A percentile compares a stretch with the other conserved stretches of the same genome.
These are phyloP conservation scores for Tolypocladium cylindrosporum DNA, from an alignment of 2,329 filamentous ascomycete species.

Conservation along the genomic window DNA sequence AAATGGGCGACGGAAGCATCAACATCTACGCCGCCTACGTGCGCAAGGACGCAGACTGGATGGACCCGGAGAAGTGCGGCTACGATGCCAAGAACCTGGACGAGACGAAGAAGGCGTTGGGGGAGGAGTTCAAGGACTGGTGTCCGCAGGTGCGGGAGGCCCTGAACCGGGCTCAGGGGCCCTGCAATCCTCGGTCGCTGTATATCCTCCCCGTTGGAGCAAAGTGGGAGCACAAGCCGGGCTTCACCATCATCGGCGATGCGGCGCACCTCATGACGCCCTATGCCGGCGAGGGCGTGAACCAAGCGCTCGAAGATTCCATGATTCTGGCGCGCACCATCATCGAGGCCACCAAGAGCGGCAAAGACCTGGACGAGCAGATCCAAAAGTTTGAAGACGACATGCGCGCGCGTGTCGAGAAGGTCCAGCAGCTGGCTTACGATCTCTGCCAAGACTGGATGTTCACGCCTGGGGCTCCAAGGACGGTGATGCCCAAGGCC, in stretches of 20 bases:
- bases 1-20: slow-evolving; percentile 38
- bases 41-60: slow-evolving; percentile 28
- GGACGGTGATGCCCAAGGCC: slow-evolving; percentile 27
- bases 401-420: slow-evolving; percentile 26
- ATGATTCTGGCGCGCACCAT: slow-evolving; percentile 36
- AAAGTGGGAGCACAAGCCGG: slow-evolving; percentile 34
- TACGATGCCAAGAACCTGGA: slow-evolving; percentile 31
- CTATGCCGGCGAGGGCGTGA: slow-evolving; percentile 50
- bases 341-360: slow-evolving; percentile 13
- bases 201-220: slow-evolving; percentile 42
- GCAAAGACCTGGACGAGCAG: slow-evolving; percentile 19
- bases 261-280: slow-evolving; percentile 51
- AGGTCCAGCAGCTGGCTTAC: slow-evolving; percentile 29
- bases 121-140: slow-evolving; percentile 30
- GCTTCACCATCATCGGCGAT: slow-evolving; percentile 47
- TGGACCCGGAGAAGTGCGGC: slow-evolving; percentile 25
- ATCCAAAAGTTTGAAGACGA: slow-evolving; percentile 24
- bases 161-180: slow-evolving; percentile 27
- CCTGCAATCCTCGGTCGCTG: slow-evolving; percentile 31
- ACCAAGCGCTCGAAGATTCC: slow-evolving; percentile 45
- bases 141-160: slow-evolving; percentile 28
- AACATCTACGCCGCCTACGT: slow-evolving; percentile 26
- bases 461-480: slow-evolving; percentile 34
- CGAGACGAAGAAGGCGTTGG: slow-evolving; percentile 26
- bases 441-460: slow-evolving; percentile 37